Conservation (phyloP, 768 basidiomycete genomes). For the Leccinellum luteum region DNA sequence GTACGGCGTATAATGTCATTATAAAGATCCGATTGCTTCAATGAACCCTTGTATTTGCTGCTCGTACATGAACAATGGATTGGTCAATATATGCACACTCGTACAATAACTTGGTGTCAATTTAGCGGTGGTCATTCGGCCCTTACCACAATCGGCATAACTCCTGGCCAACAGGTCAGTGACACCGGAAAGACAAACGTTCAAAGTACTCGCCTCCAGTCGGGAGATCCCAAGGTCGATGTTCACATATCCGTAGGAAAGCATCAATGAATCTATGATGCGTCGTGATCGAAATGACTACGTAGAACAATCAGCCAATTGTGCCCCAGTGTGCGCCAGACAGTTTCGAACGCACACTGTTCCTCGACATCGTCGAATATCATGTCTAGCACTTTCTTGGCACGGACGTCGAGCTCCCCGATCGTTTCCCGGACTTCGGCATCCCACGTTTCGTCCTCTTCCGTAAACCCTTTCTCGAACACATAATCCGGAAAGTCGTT, state of each 20-base stretch:
- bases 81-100: not conserved
- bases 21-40: not conserved
- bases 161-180: conserved; percentile 17
- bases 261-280: conserved; percentile 63
- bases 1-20: conserved; percentile 33
- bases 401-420: conserved; percentile 27
- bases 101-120: conserved; percentile 1
- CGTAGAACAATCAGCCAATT: not conserved
- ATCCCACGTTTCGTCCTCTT: conserved; percentile 63
- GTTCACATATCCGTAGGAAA: conserved; percentile 47
- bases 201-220: conserved; percentile 55
- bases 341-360: conserved; percentile 44
- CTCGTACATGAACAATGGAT: not conserved
- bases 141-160: conserved; percentile 26
- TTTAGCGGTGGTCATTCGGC: conserved; percentile 9
- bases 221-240: conserved; percentile 45
- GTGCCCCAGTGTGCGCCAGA: not conserved
- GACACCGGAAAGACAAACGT: not conserved
- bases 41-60: not conserved
- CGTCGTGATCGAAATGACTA: conserved; percentile 66
- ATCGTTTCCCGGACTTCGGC: conserved; percentile 52
- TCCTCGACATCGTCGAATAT: conserved; percentile 48
- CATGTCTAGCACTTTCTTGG: conserved; percentile 44
- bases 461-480: conserved; percentile 57
- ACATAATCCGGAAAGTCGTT: conserved; percentile 46